Evolutionary conservation across 495 filamentous ascomycete genomes (phyloP).

Genomic region (Tuber magnatum): DNA sequence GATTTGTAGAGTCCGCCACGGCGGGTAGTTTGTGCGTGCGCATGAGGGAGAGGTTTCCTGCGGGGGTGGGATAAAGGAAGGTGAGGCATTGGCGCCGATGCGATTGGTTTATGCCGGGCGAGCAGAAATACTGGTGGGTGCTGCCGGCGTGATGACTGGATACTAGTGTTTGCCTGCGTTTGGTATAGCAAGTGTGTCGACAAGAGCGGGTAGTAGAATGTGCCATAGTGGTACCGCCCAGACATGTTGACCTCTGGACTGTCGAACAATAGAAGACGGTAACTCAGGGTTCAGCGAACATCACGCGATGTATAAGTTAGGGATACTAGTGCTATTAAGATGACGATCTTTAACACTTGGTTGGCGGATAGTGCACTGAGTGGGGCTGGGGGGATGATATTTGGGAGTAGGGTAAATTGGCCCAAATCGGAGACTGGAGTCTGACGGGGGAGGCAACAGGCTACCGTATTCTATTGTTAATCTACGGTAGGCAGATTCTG

Average conservation of each 20-base stretch:
- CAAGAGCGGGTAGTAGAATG: neutral
- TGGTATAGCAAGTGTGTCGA: neutral
- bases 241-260: neutral
- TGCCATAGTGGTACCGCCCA: neutral
- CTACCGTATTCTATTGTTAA: neutral
- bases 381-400: neutral
- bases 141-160: neutral
- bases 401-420: neutral
- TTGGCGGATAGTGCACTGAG: neutral
- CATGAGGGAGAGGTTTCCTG: neutral
- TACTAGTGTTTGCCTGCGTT: neutral
- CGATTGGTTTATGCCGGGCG: neutral
- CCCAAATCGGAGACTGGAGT: neutral
- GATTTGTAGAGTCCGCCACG: neutral
- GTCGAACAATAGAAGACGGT: neutral
- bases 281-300: neutral
- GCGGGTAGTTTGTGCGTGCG: neutral
- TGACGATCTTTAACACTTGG: neutral
- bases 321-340: neutral
- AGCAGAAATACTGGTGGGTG: neutral
- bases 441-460: neutral
- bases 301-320: neutral
- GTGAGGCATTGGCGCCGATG: neutral
- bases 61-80: neutral
- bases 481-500: neutral